Percentiles rank a stretch among this genome's conserved stretches.
phyloP scores from a whole-genome alignment of 2,329 filamentous ascomycete species.

The Exophiala sideris region DNA sequence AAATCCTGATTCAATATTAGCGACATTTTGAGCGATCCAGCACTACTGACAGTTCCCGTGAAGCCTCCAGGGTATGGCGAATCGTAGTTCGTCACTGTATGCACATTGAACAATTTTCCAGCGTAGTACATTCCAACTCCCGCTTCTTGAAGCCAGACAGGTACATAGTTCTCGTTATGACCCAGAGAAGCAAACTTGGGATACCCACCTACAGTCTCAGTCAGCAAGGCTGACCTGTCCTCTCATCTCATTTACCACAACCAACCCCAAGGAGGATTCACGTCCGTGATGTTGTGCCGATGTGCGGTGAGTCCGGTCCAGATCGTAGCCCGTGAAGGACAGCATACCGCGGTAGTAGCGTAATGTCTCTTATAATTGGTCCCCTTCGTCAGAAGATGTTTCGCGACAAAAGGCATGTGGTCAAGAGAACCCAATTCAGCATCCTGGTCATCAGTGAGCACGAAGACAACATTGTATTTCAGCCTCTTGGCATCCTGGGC shows the following conservation, averaged over 20 bases:
- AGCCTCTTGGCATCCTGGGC: no score
- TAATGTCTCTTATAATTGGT: slow-evolving; percentile 62
- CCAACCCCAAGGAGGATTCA: slow-evolving; percentile 38
- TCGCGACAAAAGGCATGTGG: slow-evolving; percentile 37
- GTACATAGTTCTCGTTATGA: slow-evolving; percentile 50
- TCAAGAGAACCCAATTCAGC: no score
- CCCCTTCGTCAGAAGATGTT: slow-evolving; percentile 56
- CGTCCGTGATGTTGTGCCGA: slow-evolving; percentile 67
- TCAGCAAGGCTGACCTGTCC: not conserved
- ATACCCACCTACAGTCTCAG: slow-evolving; percentile 36
- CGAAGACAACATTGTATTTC: no score
- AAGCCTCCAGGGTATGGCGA: slow-evolving; percentile 35
- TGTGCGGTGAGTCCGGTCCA: slow-evolving; percentile 66
- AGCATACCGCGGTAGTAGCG: slow-evolving; percentile 64
- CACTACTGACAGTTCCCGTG: slow-evolving; percentile 28
- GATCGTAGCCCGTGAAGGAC: slow-evolving; percentile 62
- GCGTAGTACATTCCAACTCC: slow-evolving; percentile 55
- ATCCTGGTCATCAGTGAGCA: no score
- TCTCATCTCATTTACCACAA: not conserved
- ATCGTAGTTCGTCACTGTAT: slow-evolving; percentile 50
- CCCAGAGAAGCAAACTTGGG: slow-evolving; percentile 52
- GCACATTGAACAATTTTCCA: slow-evolving; percentile 54
- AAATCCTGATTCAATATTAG: slow-evolving; percentile 20
- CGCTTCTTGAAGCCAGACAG: slow-evolving; percentile 50
- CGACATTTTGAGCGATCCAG: slow-evolving; percentile 33